Evolutionary conservation across 164 flowering plant species (phyloP).

Genomic region (Piper longum): DNA sequence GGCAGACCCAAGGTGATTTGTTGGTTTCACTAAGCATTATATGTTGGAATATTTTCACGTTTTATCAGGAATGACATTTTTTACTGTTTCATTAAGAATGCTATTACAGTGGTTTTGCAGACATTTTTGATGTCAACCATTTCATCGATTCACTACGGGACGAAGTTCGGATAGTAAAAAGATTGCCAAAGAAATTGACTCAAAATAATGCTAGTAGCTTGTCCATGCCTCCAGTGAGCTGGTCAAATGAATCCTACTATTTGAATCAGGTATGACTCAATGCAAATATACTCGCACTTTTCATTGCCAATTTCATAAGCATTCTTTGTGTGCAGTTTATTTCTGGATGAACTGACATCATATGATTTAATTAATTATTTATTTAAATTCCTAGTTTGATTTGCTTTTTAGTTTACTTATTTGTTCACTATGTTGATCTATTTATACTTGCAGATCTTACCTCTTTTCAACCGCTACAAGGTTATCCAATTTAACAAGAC

Average conservation of each 20-base stretch:
- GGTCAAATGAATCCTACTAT: constrained; percentile 90
- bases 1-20: constrained; percentile 84
- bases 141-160: constrained; percentile 86
- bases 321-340: background rate
- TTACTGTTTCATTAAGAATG: background rate
- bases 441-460: constrained; percentile 45
- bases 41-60: background rate
- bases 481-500: constrained; percentile 77
- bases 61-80: background rate
- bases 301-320: background rate
- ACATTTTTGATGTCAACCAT: constrained; percentile 75
- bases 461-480: constrained; percentile 47
- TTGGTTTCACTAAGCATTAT: background rate
- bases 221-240: constrained; percentile 92
- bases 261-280: constrained; percentile 57
- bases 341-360: background rate
- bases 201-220: constrained; percentile 36
- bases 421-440: background rate
- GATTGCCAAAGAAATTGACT: constrained; percentile 59
- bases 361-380: background rate
- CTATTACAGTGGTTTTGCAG: constrained; percentile 69
- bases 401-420: too few relatives aligned
- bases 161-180: constrained; percentile 67
- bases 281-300: background rate
- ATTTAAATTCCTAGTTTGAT: background rate